phyloP scores from a whole-genome alignment of 106 monocot species.

The Agapanthus africanus region DNA sequence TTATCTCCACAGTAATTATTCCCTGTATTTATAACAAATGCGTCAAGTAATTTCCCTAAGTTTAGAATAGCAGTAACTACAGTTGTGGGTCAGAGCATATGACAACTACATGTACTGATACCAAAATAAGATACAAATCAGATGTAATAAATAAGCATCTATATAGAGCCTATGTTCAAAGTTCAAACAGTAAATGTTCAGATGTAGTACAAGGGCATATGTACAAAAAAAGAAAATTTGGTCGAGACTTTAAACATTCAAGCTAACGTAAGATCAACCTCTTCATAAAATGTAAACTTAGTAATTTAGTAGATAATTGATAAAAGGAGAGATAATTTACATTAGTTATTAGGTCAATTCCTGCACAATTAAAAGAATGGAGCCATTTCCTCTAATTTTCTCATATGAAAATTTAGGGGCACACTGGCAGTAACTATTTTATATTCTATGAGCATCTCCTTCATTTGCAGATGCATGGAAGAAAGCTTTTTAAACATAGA shows the following conservation, averaged over 20 bases:
- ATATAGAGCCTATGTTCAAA: no score
- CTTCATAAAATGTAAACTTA: not conserved
- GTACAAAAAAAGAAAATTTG: not conserved
- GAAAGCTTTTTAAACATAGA: not conserved
- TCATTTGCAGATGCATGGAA: not conserved
- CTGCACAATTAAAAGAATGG: no score
- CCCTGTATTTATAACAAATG: conserved; percentile 27
- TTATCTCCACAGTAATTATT: conserved; percentile 55
- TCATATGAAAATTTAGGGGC: no score
- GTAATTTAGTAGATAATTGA: not conserved
- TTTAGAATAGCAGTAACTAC: not conserved
- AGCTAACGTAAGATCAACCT: not conserved
- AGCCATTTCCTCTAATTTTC: no score
- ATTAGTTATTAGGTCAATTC: not conserved
- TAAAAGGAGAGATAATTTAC: not conserved
- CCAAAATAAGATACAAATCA: no score
- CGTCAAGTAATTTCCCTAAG: not conserved
- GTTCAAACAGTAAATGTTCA: no score
- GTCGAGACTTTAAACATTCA: not conserved
- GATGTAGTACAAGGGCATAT: no score
- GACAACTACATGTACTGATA: no score
- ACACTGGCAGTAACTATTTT: no score
- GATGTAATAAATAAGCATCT: no score
- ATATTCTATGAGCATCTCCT: not conserved
- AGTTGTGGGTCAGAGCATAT: no score